Base-by-base conservation (phyloP, 495 filamentous ascomycete genomes). In the Penicillium dipodomyicola region DNA sequence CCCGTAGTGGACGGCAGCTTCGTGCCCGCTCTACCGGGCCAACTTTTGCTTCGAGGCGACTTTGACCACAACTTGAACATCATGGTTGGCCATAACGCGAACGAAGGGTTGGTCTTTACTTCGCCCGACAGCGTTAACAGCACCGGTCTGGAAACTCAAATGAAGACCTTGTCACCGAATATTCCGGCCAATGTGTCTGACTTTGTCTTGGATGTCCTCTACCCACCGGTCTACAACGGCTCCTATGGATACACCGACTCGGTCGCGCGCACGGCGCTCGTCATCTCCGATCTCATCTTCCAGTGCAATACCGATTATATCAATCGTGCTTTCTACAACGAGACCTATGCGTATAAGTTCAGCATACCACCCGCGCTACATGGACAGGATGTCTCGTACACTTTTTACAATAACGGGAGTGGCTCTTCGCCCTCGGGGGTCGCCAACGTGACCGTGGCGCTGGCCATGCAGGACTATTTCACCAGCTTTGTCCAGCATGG, bases 141-240 rank as follows among this genome's bases (percentile, higher is more conserved):
- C 20, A 77, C 83, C 49, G 70, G 82, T 27, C 55, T 67, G 9
- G 63, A 61, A 17, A 76, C 80, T 40, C 73, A 82, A 56, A 43
- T 82, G 77, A 49, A 66, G 65, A 32, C 62, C 12, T 29, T 73
- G 71, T 72, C 70, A 69, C 71, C 12, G 48, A 58, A 45, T 10
- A 59, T 68, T 2, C 33, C 49, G 17, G 11, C 74, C 69, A 45
- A 74, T 65, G 52, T 82, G 71, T 67, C 81, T 73, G 73, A 72
- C 64, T 22, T 78, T 77, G 52, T 76, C 74, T 33, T 72, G 70
- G 35, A 73, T 72, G 49, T 76, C 69, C 25, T 90, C 80, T 69
- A 87, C 76, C 61, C 83, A 80, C 58, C 81, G 79, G 64, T 75
- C 78, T 48, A 87, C 82, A 67, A 83, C 70, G 67, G 88, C 74